Base-by-base conservation (phyloP, 257 asterid species). In the Solanum sitiens region DNA sequence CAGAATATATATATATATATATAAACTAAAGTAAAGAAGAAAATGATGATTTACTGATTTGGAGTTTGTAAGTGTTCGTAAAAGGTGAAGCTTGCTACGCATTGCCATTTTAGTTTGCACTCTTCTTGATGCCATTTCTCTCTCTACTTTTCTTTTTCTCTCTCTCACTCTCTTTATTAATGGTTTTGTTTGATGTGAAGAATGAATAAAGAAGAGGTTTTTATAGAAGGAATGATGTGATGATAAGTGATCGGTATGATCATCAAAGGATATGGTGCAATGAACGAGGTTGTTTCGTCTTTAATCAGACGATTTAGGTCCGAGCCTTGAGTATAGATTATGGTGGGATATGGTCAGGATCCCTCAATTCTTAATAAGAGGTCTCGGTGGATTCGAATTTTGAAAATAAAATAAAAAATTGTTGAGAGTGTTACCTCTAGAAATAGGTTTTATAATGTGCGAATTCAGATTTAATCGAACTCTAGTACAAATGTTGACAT, bases 31-130 rank as follows among this genome's bases (percentile, higher is more conserved):
- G 18, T 68, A 59, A 67, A 59, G 32, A 76, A 9, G 30, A 11
- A 10, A 11, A 71, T 16, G 3, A 13, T 83, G 45, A 8, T 53
- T 87, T 95, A 94, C 98, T 32, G 98, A 91, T 93, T 93, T 94
- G 90, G 98, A 95, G 50, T 94, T 92, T 89, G 94, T 89, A 1
- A 95, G 92, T 72, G 85, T 86, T 89, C 93, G 86, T 88, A 94
- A 88, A 15, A 89, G 89, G 80, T 87, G 94, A 89, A 95, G 92
- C 94, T 94, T 95, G 83, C 94, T 92, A 79, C 90, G 89, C 45
- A 91, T 10, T 35, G 47, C 50, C 30, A 73, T 35, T 73, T 73
- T 73, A 70, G 90, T 92, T 40, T 88, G 93, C 88, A 89, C 89
- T 90, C 88, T 87, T 68, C 88, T 92, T 7, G 91, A 86, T 14